A percentile compares a stretch with the other conserved stretches of the same genome.
Conservation (phyloP, 805 yeast species). For the Isabelozyma rhagii region DNA sequence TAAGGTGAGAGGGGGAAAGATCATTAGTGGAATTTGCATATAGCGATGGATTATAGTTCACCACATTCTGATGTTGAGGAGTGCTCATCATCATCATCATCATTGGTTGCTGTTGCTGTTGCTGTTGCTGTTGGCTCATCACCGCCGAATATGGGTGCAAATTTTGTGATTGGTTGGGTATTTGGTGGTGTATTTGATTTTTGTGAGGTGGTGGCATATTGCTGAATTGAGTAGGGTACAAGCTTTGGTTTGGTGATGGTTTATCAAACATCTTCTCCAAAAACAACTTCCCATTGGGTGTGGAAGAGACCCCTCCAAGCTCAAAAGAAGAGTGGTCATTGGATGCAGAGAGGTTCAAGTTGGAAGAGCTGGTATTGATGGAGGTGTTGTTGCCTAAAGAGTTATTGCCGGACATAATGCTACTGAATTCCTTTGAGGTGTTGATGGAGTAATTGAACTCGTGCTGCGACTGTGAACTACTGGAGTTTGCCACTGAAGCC, state of each 20-base stretch:
- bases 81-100: conserved; percentile 39
- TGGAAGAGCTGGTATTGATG: conserved; percentile 24
- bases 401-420: conserved; percentile 19
- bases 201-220: conserved; percentile 33
- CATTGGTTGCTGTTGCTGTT: conserved; percentile 10
- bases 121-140: conserved; percentile 8
- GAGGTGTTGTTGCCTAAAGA: conserved; percentile 13
- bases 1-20: conserved; percentile 8
- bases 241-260: conserved; percentile 26
- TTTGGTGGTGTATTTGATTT: conserved; percentile 5
- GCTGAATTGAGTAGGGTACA: conserved; percentile 4
- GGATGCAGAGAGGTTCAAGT: conserved; percentile 27
- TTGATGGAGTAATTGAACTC: conserved; percentile 13
- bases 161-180: conserved; percentile 4
- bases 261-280: conserved; percentile 38
- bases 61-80: conserved; percentile 35
- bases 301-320: conserved; percentile 32
- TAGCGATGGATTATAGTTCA: conserved; percentile 18
- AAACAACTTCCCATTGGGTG: conserved; percentile 39
- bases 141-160: conserved; percentile 7
- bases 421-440: conserved; percentile 25
- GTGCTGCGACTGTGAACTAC: conserved; percentile 1
- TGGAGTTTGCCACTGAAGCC: neutral
- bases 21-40: conserved; percentile 10
- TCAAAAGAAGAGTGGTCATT: conserved; percentile 43